These are phyloP conservation scores for Cyberlindnera meyerae DNA, from an alignment of 805 yeast genomes.

Conservation along the genomic window DNA sequence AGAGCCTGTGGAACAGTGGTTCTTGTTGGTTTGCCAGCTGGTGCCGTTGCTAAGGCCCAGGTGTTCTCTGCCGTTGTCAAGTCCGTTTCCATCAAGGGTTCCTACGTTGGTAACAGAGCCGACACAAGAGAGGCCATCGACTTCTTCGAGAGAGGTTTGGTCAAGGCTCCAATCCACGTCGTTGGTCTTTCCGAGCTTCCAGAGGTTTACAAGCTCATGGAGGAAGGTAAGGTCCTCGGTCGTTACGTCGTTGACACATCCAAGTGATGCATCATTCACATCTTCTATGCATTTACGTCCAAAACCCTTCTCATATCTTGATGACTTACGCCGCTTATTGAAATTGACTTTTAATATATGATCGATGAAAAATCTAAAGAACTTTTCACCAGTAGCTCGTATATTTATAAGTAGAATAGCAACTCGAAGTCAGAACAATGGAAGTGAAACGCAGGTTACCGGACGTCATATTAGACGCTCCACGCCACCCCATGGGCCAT, in stretches of 20 bases:
- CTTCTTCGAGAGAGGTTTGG: slow-evolving; percentile 60
- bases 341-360: too few species aligned
- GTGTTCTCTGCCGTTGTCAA: slow-evolving; percentile 45
- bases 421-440: too few species aligned
- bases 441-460: too few species aligned
- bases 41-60: slow-evolving; percentile 40
- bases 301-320: too few species aligned
- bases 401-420: too few species aligned
- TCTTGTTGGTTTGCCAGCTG: slow-evolving; percentile 55
- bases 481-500: too few species aligned
- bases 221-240: slow-evolving; percentile 54
- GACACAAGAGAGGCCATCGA: slow-evolving; percentile 60
- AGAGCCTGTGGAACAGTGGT: slow-evolving; percentile 58
- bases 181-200: slow-evolving; percentile 52
- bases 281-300: too few species aligned
- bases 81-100: slow-evolving; percentile 39
- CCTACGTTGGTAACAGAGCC: slow-evolving; percentile 24
- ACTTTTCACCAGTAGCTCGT: too few species aligned
- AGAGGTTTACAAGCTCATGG: slow-evolving; percentile 49
- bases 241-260: slow-evolving; percentile 79
- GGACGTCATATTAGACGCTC: too few species aligned
- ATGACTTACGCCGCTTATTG: too few species aligned
- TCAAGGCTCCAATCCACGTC: slow-evolving; percentile 54
- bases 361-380: too few species aligned
- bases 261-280: slow-evolving; percentile 32